These are phyloP conservation scores for Ocimum tenuiflorum DNA, from an alignment of 257 asterid species.

Conservation along the genomic window DNA sequence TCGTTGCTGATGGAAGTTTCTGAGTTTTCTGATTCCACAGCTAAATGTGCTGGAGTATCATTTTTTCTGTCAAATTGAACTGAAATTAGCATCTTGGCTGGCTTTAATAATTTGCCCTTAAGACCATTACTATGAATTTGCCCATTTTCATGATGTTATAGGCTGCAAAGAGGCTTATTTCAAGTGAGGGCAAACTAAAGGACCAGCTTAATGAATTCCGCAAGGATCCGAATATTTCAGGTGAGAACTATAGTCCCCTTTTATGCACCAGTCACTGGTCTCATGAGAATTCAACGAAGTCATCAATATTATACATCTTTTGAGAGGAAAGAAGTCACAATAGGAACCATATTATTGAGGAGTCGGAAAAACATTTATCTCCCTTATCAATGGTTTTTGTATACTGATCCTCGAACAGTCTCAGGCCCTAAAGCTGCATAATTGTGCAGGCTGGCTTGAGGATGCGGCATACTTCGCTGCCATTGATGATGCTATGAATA, in stretches of 20 bases:
- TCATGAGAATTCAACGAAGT: background rate
- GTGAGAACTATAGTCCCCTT: constrained; percentile 35
- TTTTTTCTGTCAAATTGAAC: background rate
- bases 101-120: background rate
- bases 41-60: background rate
- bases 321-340: no score
- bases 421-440: constrained; percentile 11
- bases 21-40: background rate
- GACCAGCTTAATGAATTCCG: constrained; percentile 59
- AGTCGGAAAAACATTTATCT: background rate
- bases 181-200: constrained; percentile 61
- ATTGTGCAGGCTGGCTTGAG: constrained; percentile 83
- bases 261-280: constrained; percentile 12
- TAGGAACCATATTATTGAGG: no score
- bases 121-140: constrained; percentile 5
- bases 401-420: constrained; percentile 10
- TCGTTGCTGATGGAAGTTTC: background rate
- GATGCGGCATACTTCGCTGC: constrained; percentile 99
- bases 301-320: background rate
- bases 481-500: constrained; percentile 63
- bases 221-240: constrained; percentile 57
- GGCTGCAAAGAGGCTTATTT: constrained; percentile 91
- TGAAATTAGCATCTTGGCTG: constrained; percentile 2
- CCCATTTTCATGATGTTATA: constrained; percentile 23
- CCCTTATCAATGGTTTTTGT: constrained; percentile 1